These are phyloP conservation scores for Earliella scabrosa DNA, from an alignment of 1,284 basidiomycete genomes.

Conservation along the genomic window DNA sequence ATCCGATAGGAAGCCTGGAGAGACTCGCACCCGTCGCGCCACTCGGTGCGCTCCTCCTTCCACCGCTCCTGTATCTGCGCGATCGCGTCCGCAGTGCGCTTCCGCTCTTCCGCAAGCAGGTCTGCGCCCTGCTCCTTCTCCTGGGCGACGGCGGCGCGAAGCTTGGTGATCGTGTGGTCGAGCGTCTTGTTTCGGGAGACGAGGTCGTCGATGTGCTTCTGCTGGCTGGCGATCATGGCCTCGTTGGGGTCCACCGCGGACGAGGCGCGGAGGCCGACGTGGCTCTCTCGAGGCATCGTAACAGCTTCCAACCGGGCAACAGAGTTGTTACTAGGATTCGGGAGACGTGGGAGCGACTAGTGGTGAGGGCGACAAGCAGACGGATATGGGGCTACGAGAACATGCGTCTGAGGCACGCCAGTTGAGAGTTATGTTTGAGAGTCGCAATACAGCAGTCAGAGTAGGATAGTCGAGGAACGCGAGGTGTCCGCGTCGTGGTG, in stretches of 20 bases:
- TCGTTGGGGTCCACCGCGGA: slow-evolving; percentile 48
- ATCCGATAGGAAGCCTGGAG: slow-evolving; percentile 65
- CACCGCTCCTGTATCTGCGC: slow-evolving; percentile 50
- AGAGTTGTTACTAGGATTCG: no score
- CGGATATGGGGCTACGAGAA: no score
- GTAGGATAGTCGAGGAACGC: no score
- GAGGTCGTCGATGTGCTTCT: slow-evolving; percentile 68
- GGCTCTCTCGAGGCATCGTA: slow-evolving; percentile 28
- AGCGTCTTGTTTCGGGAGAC: slow-evolving; percentile 65
- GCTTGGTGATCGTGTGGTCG: slow-evolving; percentile 55
- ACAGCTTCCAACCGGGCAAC: no score
- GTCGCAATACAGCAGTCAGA: no score
- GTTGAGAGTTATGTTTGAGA: no score
- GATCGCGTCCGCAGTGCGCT: slow-evolving; percentile 48
- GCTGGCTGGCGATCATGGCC: slow-evolving; percentile 56
- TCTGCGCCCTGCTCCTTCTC: slow-evolving; percentile 51
- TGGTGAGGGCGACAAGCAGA: no score
- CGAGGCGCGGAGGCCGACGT: slow-evolving; percentile 24
- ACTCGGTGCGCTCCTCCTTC: slow-evolving; percentile 56
- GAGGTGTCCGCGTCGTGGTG: no score
- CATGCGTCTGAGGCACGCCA: no score
- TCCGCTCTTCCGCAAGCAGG: slow-evolving; percentile 39
- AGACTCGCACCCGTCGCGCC: slow-evolving; percentile 64
- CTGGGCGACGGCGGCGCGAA: slow-evolving; percentile 30
- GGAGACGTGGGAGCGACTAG: no score